phyloP scores from a whole-genome alignment of 1,284 basidiomycete species.

The Trichosporon asahii region DNA sequence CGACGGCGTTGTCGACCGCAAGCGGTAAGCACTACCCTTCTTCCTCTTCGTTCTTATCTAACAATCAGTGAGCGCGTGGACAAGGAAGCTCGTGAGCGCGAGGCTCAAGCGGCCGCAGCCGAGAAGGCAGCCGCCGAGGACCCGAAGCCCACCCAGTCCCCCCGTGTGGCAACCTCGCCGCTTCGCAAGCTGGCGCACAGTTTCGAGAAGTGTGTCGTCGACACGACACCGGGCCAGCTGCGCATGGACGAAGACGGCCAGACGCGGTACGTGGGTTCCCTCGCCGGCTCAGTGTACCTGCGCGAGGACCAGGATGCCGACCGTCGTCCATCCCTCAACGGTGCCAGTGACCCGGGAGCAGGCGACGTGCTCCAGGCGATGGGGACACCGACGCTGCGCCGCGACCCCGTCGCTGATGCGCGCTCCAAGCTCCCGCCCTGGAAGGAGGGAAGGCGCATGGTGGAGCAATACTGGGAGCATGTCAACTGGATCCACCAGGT shows the following conservation, averaged over 20 bases:
- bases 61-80: slow-evolving; percentile 27
- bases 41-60: background rate
- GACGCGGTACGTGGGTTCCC: slow-evolving; percentile 45
- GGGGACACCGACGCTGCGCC: slow-evolving; percentile 8
- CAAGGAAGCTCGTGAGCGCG: slow-evolving; percentile 46
- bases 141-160: slow-evolving; percentile 29
- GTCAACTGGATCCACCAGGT: slow-evolving; percentile 51
- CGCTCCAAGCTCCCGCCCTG: slow-evolving; percentile 39
- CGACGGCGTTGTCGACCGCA: slow-evolving; percentile 31
- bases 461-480: slow-evolving; percentile 48
- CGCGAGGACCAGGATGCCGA: slow-evolving; percentile 27
- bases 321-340: slow-evolving; percentile 6
- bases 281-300: slow-evolving; percentile 37
- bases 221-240: slow-evolving; percentile 38
- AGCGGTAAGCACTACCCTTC: slow-evolving; percentile 32
- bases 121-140: background rate
- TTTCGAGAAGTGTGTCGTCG: slow-evolving; percentile 11
- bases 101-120: slow-evolving; percentile 28
- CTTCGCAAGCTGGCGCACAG: slow-evolving; percentile 12
- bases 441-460: slow-evolving; percentile 40
- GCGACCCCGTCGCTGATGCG: slow-evolving; percentile 2
- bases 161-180: slow-evolving; percentile 33
- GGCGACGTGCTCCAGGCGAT: background rate
- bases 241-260: slow-evolving; percentile 39
- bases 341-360: background rate